Evolutionary conservation across 192 early-diverging fungal genomes (phyloP).

Genomic region (Podila verticillata): DNA sequence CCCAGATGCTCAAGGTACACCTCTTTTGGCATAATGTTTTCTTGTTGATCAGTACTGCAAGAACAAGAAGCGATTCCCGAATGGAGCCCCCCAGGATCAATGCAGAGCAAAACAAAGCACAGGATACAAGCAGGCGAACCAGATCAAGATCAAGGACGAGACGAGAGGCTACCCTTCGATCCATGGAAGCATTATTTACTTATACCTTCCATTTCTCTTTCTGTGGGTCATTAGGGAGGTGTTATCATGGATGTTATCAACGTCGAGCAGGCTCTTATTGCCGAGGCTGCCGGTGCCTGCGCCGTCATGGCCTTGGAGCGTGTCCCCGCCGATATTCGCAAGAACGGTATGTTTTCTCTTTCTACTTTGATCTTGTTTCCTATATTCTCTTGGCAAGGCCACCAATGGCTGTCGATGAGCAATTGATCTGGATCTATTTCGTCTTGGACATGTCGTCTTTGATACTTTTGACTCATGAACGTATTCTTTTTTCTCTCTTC

Average conservation of each 20-base stretch:
- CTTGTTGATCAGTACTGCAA: not conserved
- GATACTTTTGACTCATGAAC: not conserved
- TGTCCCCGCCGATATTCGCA: slow-evolving; percentile 98
- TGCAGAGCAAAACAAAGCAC: no score
- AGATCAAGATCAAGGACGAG: no score
- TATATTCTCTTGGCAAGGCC: not conserved
- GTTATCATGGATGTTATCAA: slow-evolving; percentile 99
- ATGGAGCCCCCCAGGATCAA: no score
- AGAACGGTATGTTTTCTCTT: slow-evolving; percentile 70
- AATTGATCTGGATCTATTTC: slow-evolving; percentile 8
- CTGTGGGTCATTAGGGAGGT: slow-evolving; percentile 74
- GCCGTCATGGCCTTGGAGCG: slow-evolving; percentile 98
- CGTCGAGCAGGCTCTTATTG: slow-evolving; percentile 97
- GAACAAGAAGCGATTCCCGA: not conserved
- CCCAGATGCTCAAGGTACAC: slow-evolving; percentile 95
- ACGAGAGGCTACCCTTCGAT: no score
- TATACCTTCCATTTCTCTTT: slow-evolving; percentile 1
- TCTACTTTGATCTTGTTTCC: not conserved
- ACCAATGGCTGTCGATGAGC: not conserved
- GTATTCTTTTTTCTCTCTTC: slow-evolving; percentile 7
- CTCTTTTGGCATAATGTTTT: no score
- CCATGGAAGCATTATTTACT: not conserved
- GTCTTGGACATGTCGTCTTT: not conserved
- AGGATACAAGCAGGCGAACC: no score
- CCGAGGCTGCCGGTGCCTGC: slow-evolving; percentile 95